Evolutionary conservation across 148 eudicot species (phyloP).

Genomic region (Chenopodium suecicum): DNA sequence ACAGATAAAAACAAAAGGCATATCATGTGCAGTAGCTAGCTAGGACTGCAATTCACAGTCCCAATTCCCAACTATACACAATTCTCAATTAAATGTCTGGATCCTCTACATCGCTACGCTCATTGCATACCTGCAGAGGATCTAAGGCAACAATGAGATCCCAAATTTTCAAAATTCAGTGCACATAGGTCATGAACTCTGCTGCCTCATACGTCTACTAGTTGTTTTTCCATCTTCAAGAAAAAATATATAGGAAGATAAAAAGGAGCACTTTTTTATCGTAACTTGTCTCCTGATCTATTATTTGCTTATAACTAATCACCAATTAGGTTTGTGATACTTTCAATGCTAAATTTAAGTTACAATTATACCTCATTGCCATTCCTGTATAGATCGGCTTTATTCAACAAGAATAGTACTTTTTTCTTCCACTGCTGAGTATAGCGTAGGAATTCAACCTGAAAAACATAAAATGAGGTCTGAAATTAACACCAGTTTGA

Average conservation of each 20-base stretch:
- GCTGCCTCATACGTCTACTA: not conserved
- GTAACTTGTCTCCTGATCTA: not conserved
- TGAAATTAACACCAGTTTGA: conserved; percentile 8
- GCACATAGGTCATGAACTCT: not conserved
- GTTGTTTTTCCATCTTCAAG: not conserved
- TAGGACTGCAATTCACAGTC: not conserved
- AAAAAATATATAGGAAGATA: not conserved
- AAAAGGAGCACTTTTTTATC: not conserved
- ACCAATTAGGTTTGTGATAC: conserved; percentile 3
- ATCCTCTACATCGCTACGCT: not conserved
- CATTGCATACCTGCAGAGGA: not conserved
- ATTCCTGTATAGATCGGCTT: conserved; percentile 72
- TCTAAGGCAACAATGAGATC: not conserved
- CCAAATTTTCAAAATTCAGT: not conserved
- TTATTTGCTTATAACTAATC: not conserved
- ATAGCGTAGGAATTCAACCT: conserved; percentile 92
- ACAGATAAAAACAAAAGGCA: not conserved
- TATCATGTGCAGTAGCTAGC: not conserved
- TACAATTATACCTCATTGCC: conserved; percentile 52
- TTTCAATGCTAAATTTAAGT: not conserved
- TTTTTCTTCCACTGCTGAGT: conserved; percentile 97
- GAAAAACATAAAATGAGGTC: conserved; percentile 33
- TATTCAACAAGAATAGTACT: conserved; percentile 83
- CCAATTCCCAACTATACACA: not conserved
- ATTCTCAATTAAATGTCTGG: not conserved